phyloP scores from a whole-genome alignment of 1,284 basidiomycete genomes.

The Tilletia horrida region DNA sequence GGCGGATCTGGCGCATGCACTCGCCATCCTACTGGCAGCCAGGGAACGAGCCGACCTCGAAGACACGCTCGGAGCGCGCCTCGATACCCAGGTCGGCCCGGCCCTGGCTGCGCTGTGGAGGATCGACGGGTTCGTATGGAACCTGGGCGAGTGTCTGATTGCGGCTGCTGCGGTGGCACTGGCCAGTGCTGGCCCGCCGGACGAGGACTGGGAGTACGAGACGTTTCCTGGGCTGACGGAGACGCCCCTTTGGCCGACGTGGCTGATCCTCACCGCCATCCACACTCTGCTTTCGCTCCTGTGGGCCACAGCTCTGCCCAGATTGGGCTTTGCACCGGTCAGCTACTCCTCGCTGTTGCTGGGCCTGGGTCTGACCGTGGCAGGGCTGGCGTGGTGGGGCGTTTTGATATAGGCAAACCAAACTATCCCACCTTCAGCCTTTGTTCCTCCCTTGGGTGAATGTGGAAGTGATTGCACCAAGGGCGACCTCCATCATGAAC shows the following conservation, averaged over 20 bases:
- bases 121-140: slow-evolving; percentile 49
- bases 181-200: not conserved
- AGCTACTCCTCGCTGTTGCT: slow-evolving; percentile 45
- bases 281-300: slow-evolving; percentile 39
- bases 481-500: too few relatives aligned
- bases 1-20: slow-evolving; percentile 1
- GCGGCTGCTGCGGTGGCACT: slow-evolving; percentile 34
- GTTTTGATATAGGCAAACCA: slow-evolving; percentile 28
- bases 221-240: slow-evolving; percentile 29
- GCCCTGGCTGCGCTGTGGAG: slow-evolving; percentile 46
- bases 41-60: slow-evolving; percentile 42
- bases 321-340: slow-evolving; percentile 39
- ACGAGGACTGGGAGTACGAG: not conserved
- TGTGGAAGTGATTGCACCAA: too few relatives aligned
- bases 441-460: too few relatives aligned
- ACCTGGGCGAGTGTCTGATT: slow-evolving; percentile 42
- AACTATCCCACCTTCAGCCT: too few relatives aligned
- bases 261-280: slow-evolving; percentile 32
- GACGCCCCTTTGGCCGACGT: slow-evolving; percentile 38
- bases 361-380: slow-evolving; percentile 40
- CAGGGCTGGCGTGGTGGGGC: slow-evolving; percentile 43
- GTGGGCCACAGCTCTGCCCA: slow-evolving; percentile 42
- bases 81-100: slow-evolving; percentile 33
- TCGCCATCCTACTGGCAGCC: slow-evolving; percentile 29
- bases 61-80: slow-evolving; percentile 38